Evolutionary conservation across 148 eudicot species (phyloP).

Genomic region (Limonium bicolor): DNA sequence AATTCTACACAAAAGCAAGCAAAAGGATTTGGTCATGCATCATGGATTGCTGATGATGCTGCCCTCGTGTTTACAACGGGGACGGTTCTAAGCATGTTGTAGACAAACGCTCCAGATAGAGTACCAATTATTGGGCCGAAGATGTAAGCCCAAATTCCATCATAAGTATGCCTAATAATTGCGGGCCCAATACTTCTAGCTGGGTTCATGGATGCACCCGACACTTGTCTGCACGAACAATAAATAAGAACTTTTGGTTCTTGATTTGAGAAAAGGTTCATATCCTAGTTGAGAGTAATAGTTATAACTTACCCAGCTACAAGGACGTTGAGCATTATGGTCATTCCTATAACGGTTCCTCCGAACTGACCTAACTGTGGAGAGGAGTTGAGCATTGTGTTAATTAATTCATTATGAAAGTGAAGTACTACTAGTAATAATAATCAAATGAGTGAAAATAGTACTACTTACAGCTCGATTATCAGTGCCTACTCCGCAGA

Average conservation of each 20-base stretch:
- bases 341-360: slow-evolving; percentile 66
- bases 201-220: slow-evolving; percentile 57
- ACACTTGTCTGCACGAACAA: slow-evolving; percentile 19
- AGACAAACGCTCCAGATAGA: slow-evolving; percentile 21
- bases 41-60: too few relatives aligned
- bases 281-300: too few relatives aligned
- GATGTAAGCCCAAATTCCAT: slow-evolving; percentile 39
- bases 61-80: too few relatives aligned
- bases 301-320: slow-evolving; percentile 52
- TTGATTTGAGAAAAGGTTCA: too few relatives aligned
- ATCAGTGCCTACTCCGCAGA: slow-evolving; percentile 68
- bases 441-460: neutral
- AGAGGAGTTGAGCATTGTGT: neutral
- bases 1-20: too few relatives aligned
- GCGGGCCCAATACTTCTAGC: slow-evolving; percentile 48
- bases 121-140: slow-evolving; percentile 36
- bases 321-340: slow-evolving; percentile 56
- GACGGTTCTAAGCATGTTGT: slow-evolving; percentile 27
- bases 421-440: neutral
- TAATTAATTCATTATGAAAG: neutral
- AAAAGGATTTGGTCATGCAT: too few relatives aligned
- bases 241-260: too few relatives aligned
- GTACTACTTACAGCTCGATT: slow-evolving; percentile 46
- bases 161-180: slow-evolving; percentile 17
- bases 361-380: slow-evolving; percentile 49